Conservation (phyloP, 116 monocot species). For the Thalassia testudinum region DNA sequence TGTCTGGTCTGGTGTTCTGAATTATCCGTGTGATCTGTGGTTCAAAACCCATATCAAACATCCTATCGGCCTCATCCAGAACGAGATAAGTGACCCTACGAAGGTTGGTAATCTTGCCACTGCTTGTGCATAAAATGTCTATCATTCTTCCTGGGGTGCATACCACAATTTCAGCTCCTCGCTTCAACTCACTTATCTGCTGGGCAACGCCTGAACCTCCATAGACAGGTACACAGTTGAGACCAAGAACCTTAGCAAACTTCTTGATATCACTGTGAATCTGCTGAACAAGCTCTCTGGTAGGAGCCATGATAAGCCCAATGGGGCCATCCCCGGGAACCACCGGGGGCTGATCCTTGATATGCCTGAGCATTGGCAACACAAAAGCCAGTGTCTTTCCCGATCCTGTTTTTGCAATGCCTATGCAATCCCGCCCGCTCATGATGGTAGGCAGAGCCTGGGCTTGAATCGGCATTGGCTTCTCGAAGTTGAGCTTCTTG, state of each 20-base stretch:
- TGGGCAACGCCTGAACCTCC: slow-evolving; percentile 98
- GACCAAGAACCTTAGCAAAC: slow-evolving; percentile 55
- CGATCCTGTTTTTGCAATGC: slow-evolving; percentile 92
- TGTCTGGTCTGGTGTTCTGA: slow-evolving; percentile 80
- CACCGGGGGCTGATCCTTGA: slow-evolving; percentile 88
- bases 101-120: slow-evolving; percentile 86
- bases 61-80: slow-evolving; percentile 97
- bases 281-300: slow-evolving; percentile 92
- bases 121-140: slow-evolving; percentile 83
- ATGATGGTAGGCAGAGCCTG: slow-evolving; percentile 85
- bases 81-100: slow-evolving; percentile 86
- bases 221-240: slow-evolving; percentile 84
- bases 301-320: slow-evolving; percentile 92
- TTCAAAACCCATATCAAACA: slow-evolving; percentile 99
- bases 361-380: slow-evolving; percentile 88
- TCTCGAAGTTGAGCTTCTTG: slow-evolving; percentile 79
- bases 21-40: slow-evolving; percentile 90
- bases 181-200: slow-evolving; percentile 90
- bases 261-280: slow-evolving; percentile 84
- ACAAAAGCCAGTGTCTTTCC: slow-evolving; percentile 96
- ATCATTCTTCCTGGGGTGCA: slow-evolving; percentile 99
- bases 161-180: slow-evolving; percentile 89
- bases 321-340: slow-evolving; percentile 88
- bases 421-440: slow-evolving; percentile 96
- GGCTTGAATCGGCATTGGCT: slow-evolving; percentile 92